Conservation (phyloP, 1,284 basidiomycete genomes). For the Lentinula novae-zelandiae region DNA sequence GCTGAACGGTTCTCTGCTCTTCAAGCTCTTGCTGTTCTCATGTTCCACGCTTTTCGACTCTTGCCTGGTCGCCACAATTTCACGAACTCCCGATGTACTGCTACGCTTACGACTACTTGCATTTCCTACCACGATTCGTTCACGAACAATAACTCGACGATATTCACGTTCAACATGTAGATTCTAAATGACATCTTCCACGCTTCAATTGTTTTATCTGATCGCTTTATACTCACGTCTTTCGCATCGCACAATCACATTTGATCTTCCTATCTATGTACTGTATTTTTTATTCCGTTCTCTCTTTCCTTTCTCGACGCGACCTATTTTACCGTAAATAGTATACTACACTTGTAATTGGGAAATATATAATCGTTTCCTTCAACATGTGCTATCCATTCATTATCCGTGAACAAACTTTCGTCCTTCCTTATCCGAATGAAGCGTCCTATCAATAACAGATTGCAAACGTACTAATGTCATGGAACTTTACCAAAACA, state of each 20-base stretch:
- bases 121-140: neutral
- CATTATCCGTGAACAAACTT: no score
- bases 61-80: neutral
- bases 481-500: neutral
- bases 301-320: neutral
- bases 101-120: no score
- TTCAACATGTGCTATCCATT: no score
- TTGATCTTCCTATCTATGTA: neutral
- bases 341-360: no score
- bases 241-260: neutral
- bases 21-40: neutral
- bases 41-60: neutral
- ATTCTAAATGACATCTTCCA: neutral
- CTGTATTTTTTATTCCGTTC: neutral
- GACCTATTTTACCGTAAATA: no score
- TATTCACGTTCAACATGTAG: neutral
- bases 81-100: neutral
- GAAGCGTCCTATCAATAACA: neutral
- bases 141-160: neutral
- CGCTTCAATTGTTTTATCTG: neutral
- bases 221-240: neutral
- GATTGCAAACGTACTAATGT: no score
- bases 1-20: neutral
- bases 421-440: neutral
- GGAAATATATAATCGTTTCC: no score